Evolutionary conservation across 805 yeast species (phyloP), one percentile per base, ranked within the genome.

Genomic region (Hanseniaspora vineae): DNA sequence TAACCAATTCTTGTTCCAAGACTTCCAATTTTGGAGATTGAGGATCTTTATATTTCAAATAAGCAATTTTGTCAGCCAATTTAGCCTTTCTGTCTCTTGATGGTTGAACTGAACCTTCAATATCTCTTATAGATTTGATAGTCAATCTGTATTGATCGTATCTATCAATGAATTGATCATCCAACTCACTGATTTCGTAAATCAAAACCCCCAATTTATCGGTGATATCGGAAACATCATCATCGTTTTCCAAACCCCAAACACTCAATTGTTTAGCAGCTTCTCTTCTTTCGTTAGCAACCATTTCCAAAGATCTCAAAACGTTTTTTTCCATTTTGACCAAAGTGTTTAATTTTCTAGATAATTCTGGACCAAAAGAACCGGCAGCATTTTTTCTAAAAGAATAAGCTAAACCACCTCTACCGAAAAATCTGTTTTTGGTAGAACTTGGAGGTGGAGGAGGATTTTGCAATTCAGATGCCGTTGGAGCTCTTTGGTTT

Each of bases 191-290:
- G 64, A 92, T 78, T 75, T 90, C 97, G 72, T 81, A 90, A 62
- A 92, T 80, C 55, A 90, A 75, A 48, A 90, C 97, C 65, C 97
- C 97, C 66, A 90, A 78, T 71, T 92, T 89, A 71, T 90, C 98
- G 57, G 97, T 90, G 54, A 90, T 88, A 68, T 90, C 97, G 52
- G 92, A 80, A 49, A 90, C 95, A 61, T 90, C 98, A 61, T 90
- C 97, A 66, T 90, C 97, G 65, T 89, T 88, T 64, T 84, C 94
- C 67, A 85, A 96, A 72, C 98, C 98, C 98, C 98, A 90, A 57
- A 82, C 67, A 35, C 97, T 88, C 66, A 90, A 78, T 74, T 90
- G 97, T 75, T 88, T 89, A 59, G 97, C 98, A 57, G 89, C 96
- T 61, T 84, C 89, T 66, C 89, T 81, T 67, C 97, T 81, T 75